Evolutionary conservation across 2,329 filamentous ascomycete species (phyloP), one percentile per base, ranked within the genome.

Genomic region (Cladosporium colombiae): DNA sequence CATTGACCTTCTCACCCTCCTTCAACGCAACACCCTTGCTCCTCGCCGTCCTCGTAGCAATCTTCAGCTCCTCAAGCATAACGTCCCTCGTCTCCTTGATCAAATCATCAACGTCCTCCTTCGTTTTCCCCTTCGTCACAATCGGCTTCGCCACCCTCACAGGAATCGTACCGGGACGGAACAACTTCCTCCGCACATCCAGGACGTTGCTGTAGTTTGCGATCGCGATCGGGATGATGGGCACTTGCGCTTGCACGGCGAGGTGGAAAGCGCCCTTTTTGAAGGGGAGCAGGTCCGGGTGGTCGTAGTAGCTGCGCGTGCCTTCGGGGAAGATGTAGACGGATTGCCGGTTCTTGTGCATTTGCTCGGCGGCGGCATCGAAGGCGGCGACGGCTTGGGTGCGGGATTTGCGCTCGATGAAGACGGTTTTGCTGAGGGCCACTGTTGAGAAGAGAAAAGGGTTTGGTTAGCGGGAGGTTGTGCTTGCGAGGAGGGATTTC

Each of bases 221-320:
- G n/a, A 79, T 77, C 2, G 83, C 82, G 40, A 96, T 85, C 0
- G 95, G 95, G 3, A 99, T 89, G 73, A 99, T 91, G 29, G 93
- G 93, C 6, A 97, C 95, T 70, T 92, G 91, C 2, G 94, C 94
- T 83, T 98, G 91, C 23, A 99, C 87, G 55, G 95, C 95, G 37
- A 99, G 85, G 78, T 99, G 94, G 80, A 99, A 99, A 56, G 94
- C 95, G 67, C 95, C 95, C 83, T 99, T 99, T 82, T 99, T 99
- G 85, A 98, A 99, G n/a, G 93, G 91, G 64, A 98, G 83, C 73
- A 99, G 81, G 66, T 85, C 86, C 1, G 95, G 91, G 64, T 93
- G 89, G 72, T 90, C 87, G 65, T 91, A 85, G 81, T 98, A 97
- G 77, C 91, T 96, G 71, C 95, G 87, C 1, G 95, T 99, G 60